Conservation (phyloP, 805 yeast genomes). For the Grigorovia yakushimaensis region DNA sequence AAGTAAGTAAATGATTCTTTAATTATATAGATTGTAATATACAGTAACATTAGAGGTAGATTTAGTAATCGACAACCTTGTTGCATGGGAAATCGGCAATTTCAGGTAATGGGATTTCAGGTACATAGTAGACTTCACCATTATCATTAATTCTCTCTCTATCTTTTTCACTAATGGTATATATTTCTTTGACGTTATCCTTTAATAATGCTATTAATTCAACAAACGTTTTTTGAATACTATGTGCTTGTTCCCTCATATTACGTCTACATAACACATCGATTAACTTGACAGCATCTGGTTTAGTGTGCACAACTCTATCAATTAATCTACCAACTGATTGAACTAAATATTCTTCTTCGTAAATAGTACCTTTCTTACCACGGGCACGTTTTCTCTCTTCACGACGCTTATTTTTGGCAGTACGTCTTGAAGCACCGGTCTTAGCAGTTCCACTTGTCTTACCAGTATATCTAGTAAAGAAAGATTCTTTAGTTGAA, state of each 20-base stretch:
- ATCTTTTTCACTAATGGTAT: conserved; percentile 71
- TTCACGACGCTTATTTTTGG: conserved; percentile 88
- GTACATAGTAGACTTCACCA: conserved; percentile 70
- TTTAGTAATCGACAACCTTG: conserved; percentile 48
- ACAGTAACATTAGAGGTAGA: neutral
- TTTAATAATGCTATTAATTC: conserved; percentile 47
- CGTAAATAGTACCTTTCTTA: conserved; percentile 94
- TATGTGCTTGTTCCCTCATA: conserved; percentile 71
- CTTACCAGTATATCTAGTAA: conserved; percentile 93
- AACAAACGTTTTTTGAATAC: conserved; percentile 58
- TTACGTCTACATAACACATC: conserved; percentile 67
- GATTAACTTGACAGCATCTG: conserved; percentile 64
- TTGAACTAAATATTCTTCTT: conserved; percentile 85
- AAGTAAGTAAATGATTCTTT: neutral
- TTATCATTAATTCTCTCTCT: conserved; percentile 83
- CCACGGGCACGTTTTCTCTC: conserved; percentile 95
- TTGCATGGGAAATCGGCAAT: conserved; percentile 54
- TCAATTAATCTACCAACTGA: conserved; percentile 85
- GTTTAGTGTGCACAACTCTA: conserved; percentile 60
- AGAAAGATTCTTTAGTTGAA: conserved; percentile 84
- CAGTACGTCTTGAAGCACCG: conserved; percentile 86
- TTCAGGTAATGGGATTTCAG: conserved; percentile 64
- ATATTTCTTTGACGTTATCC: conserved; percentile 65
- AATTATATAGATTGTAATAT: neutral
- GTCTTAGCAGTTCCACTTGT: conserved; percentile 94